Evolutionary conservation across 1,284 basidiomycete species (phyloP), one percentile per base, ranked within the genome.

Genomic region (Clitocybe nebularis): DNA sequence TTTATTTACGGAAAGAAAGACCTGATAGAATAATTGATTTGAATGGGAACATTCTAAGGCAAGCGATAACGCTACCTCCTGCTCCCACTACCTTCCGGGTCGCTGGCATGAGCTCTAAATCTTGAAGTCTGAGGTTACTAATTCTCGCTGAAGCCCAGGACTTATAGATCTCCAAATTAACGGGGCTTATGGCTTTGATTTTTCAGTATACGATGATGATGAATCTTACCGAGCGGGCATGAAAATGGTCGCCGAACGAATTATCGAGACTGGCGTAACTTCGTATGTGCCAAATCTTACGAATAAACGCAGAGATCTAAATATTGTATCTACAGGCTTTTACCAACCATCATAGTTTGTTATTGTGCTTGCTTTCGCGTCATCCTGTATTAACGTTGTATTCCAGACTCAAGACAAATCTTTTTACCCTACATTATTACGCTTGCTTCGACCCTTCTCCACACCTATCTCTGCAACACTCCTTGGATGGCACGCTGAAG

Each of bases 111-210:
- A n/a, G n/a, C n/a, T n/a, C n/a, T n/a, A n/a, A 14, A 19, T 35
- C 8, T 37, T n/a, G 17, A 10, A 13, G 9, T 41, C 29, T 9
- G 9, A 14, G 14, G 9, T 14, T 22, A 22, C 10, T 40, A 17
- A 25, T 29, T 41, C 14, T 39, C 32, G 14, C 5, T 24, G 19
- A 50, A 86, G 85, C 54, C 86, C 89, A 3, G 88, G 87, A 0
- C 77, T 84, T 51, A 72, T 91, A 41, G 87, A 90, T 58, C 79
- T 85, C 20, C 89, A 91, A 55, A 81, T 91, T 50, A 91, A 95
- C 54, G 92, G 92, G 36, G 92, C 83, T 5, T 95, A 90, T 60
- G 85, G 87, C 11, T 84, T 93, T 54, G 92, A 95, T 63, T 94
- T 94, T 55, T 90, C 87, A 13, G 77, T 90, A 10, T 84, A 80